Evolutionary conservation across 257 asterid species (phyloP), one percentile per base, ranked within the genome.

Genomic region (Forsythia suspensa): DNA sequence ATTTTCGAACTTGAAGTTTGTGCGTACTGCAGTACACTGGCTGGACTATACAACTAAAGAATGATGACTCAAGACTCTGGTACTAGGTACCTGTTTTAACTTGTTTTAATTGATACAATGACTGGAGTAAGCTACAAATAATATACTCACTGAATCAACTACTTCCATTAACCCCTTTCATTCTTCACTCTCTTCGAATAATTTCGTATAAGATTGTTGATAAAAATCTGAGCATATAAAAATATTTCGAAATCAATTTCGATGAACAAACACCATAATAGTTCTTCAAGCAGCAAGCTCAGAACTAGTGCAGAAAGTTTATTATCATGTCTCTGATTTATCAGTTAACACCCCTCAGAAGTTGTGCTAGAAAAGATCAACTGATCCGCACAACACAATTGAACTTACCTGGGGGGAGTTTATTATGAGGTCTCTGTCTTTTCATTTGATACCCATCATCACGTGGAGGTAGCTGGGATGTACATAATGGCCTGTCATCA

Each of bases 371-470:
- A 52, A 13, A 52, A 13, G 61, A 52, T 16, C 4, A 61, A 77
- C 2, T 24, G 76, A 61, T 78, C 77, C 41, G 4, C 13, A 24
- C 37, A 61, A 73, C 40, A 76, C 18, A 42, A 48, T 48, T 61
- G 78, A 51, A 79, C 46, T 71, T 84, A 94, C 99, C 99, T 81
- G 97, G 97, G 78, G 99, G 99, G 77, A 92, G 96, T 86, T 84
- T 87, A 84, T 87, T 84, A 81, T 52, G 63, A 85, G 92, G 82
- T 80, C 88, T 91, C 82, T 88, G 95, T 70, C 85, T 90, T 85
- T 92, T 96, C 69, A 65, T 83, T 82, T 82, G 96, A 84, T 83
- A 82, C 66, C 80, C 87, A 71, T 84, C 92, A 82, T 86, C 97
- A 46, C 74, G 88, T 71, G 79, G 86, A 84, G 71, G 84, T 21